A percentile compares a stretch with the other conserved stretches of the same genome.
phyloP scores from a whole-genome alignment of 306 rosid genomes.

The Clitoria ternatea region DNA sequence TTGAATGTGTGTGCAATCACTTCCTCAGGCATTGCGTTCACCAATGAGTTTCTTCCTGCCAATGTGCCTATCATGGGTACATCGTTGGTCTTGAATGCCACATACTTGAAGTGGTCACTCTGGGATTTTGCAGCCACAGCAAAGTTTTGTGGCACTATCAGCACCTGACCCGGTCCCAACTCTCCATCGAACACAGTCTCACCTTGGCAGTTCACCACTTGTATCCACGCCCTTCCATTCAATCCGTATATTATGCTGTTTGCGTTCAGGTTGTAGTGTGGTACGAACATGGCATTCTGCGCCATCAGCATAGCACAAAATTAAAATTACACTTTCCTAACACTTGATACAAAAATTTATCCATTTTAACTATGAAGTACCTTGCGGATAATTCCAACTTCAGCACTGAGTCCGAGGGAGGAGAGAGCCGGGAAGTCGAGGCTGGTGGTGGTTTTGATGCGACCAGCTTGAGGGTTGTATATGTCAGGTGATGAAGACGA shows the following conservation, averaged over 20 bases:
- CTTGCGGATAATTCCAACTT: conserved; percentile 31
- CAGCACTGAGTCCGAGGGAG: conserved; percentile 43
- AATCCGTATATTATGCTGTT: conserved; percentile 38
- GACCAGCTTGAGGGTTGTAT: conserved; percentile 41
- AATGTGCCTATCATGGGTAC: conserved; percentile 33
- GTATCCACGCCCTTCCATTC: conserved; percentile 44
- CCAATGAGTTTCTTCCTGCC: conserved; percentile 32
- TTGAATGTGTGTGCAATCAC: conserved; percentile 37
- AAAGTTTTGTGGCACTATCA: conserved; percentile 58
- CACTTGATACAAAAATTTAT: no score
- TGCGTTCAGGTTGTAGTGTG: conserved; percentile 64
- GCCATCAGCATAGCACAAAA: no score
- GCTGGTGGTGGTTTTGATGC: conserved; percentile 35
- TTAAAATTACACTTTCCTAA: no score
- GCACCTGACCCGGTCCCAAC: conserved; percentile 32
- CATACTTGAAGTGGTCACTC: conserved; percentile 38
- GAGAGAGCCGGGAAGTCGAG: conserved; percentile 36
- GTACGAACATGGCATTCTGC: conserved; percentile 49
- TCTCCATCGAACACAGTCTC: conserved; percentile 37
- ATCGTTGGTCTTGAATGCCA: conserved; percentile 57
- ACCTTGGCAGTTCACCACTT: conserved; percentile 58
- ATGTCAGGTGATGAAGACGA: conserved; percentile 38
- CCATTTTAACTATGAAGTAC: no score
- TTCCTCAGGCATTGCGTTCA: conserved; percentile 39
- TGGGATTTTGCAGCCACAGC: conserved; percentile 37